These are phyloP conservation scores for Brasilioporus rufonigricans DNA, from an alignment of 768 basidiomycete genomes.

Conservation along the genomic window DNA sequence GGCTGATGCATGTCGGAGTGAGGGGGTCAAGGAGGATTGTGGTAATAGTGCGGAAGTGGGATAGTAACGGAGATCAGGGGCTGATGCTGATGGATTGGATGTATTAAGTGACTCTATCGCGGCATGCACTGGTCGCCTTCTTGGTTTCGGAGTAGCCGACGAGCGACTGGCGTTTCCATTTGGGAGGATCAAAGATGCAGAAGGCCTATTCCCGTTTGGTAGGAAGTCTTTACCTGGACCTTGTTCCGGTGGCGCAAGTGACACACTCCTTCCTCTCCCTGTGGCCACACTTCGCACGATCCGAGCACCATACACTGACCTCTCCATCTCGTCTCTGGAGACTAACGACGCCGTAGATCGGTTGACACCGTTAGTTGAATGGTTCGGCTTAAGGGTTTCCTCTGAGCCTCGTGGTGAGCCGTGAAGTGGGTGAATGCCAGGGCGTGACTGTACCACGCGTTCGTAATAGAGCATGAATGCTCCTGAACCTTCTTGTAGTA, in stretches of 20 bases:
- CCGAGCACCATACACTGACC: constrained; percentile 40
- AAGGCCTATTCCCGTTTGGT: constrained; percentile 11
- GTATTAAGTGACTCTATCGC: constrained; percentile 8
- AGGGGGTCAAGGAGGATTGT: constrained; percentile 11
- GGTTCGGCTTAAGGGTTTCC: constrained; percentile 61
- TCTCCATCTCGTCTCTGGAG: constrained; percentile 18
- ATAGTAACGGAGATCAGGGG: constrained; percentile 24
- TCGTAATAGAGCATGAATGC: constrained; percentile 97
- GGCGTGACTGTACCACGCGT: constrained; percentile 45
- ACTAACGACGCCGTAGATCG: constrained; percentile 49
- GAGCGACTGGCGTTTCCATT: constrained; percentile 26
- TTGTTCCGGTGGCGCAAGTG: constrained; percentile 32
- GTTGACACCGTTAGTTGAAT: constrained; percentile 35
- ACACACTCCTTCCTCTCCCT: constrained; percentile 42
- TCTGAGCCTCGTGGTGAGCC: constrained; percentile 51
- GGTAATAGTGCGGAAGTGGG: constrained; percentile 7
- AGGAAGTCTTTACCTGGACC: constrained; percentile 15
- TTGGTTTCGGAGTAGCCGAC: constrained; percentile 23
- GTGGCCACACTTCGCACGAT: constrained; percentile 57
- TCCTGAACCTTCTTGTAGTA: constrained; percentile 69
- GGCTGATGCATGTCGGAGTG: constrained; percentile 10
- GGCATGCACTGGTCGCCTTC: constrained; percentile 9
- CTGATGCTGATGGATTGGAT: constrained; percentile 22
- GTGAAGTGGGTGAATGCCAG: constrained; percentile 32
- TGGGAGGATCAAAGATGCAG: constrained; percentile 9